Evolutionary conservation across 768 basidiomycete species (phyloP).

Genomic region (Trametes gibbosa): DNA sequence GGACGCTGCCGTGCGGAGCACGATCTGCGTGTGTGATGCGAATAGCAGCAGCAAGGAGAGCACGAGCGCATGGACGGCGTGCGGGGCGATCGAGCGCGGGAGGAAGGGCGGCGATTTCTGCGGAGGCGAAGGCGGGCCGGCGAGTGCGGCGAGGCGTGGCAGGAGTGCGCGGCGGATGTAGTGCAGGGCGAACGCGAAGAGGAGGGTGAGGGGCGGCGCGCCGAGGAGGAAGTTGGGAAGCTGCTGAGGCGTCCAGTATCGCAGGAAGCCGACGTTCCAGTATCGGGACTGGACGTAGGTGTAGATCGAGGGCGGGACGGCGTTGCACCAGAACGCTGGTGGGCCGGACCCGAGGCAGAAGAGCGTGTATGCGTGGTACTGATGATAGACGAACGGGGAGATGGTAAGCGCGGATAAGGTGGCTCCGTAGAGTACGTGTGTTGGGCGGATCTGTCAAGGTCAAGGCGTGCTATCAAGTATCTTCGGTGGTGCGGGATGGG

Average conservation of each 20-base stretch:
- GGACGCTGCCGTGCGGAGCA: conserved; percentile 70
- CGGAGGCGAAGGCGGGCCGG: background rate
- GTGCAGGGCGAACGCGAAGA: conserved; percentile 39
- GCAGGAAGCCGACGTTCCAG: conserved; percentile 85
- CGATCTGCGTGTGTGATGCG: conserved; percentile 84
- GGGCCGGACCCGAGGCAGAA: conserved; percentile 51
- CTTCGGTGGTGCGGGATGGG: no score
- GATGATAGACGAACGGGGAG: conserved; percentile 70
- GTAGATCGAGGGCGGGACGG: conserved; percentile 68
- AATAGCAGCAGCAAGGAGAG: conserved; percentile 67
- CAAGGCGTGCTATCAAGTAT: no score
- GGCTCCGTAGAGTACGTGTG: conserved; percentile 35
- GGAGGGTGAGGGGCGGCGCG: conserved; percentile 59
- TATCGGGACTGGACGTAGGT: conserved; percentile 77
- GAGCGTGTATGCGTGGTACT: conserved; percentile 57
- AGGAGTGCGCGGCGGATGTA: conserved; percentile 10
- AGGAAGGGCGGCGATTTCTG: conserved; percentile 33
- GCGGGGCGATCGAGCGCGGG: conserved; percentile 51
- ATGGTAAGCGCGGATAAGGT: conserved; percentile 47
- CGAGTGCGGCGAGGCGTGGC: conserved; percentile 10
- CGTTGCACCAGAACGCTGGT: conserved; percentile 59
- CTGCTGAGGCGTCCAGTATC: conserved; percentile 82
- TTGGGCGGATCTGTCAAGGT: conserved; percentile 35
- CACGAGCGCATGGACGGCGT: conserved; percentile 70
- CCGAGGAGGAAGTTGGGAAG: conserved; percentile 87